Base-by-base conservation (phyloP, 1,284 basidiomycete genomes). In the Termitomyces sp. region DNA sequence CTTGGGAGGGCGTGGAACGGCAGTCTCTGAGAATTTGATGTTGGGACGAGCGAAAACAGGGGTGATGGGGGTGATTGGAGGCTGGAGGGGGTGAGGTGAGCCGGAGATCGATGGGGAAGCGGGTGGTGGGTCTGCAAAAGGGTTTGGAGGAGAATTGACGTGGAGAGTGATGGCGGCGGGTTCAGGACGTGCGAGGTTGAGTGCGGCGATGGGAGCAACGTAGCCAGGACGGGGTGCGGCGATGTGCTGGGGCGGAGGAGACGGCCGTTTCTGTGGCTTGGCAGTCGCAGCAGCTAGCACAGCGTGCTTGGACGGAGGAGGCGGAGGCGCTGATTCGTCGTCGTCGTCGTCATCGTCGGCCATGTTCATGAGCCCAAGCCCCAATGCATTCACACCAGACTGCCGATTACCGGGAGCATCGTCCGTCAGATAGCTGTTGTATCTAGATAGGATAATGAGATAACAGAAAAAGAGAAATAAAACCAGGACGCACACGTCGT, bases 31-130 rank as follows among this genome's bases (percentile, higher is more conserved):
- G 60, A 83, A 85, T 59, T 78, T 76, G 63, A 86, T 73, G 24
- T 74, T 57, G 1, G 67, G 85, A 46, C 86, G 80, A 9, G 77
- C 86, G 61, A 91, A 91, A 30, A 82, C 79, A 10, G 89, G 88
- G 0, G 76, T 81, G 59, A 91, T 91, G 41, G 88, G 89, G 0
- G 85, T 86, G 59, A 85, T 76, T 13, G 88, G 85, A 1, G 88
- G 81, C 52, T 83, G 81, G 1, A 91, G 74, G 7, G 88, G 86
- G 58, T 88, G 88, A 9, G 88, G 88, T 3, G 76, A 66, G 55
- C 66, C 68, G 8, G 68, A 50, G 7, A 48, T 1, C 74, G 62
- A 62, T 47, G 57, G 65, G 41, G 63, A 60, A 47, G 40, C 62
- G 59, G 53, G 35, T 5, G 66, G 64, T 58, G 71, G 64, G 56